These are phyloP conservation scores for Leishmania aethiopica DNA, from an alignment of 208 protist genomes.

Conservation along the genomic window DNA sequence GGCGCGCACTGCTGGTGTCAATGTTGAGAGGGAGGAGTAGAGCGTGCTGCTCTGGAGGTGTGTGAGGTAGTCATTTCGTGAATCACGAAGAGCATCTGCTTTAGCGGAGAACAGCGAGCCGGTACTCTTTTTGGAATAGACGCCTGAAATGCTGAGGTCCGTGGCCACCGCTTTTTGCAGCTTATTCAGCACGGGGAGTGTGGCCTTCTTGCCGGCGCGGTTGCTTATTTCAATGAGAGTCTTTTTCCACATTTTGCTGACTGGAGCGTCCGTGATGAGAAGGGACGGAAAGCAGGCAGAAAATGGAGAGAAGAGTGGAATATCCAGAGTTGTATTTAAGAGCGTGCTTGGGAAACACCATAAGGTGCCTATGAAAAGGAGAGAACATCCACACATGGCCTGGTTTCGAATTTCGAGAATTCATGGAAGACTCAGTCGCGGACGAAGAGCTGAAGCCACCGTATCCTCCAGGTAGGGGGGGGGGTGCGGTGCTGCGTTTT, in stretches of 20 bases:
- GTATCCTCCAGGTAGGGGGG: not conserved
- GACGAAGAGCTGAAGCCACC: not conserved
- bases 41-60: slow-evolving; percentile 16
- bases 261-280: not conserved
- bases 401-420: not conserved
- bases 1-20: not conserved
- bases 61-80: slow-evolving; percentile 8
- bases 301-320: not conserved
- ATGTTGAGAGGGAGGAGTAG: slow-evolving; percentile 15
- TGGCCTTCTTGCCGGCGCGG: slow-evolving; percentile 1
- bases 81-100: slow-evolving; percentile 7
- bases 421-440: not conserved
- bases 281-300: not conserved
- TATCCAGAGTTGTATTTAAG: not conserved
- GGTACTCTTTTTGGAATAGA: not conserved
- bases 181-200: not conserved
- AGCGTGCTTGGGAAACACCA: not conserved
- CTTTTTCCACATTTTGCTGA: slow-evolving; percentile 15
- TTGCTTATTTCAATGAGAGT: slow-evolving; percentile 12
- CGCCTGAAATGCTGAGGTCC: not conserved
- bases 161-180: not conserved
- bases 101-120: not conserved
- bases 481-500: not conserved
- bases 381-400: not conserved
- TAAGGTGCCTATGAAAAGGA: not conserved